Percentiles rank a stretch among this genome's conserved stretches.
Conservation (phyloP, 441 rosid genomes). For the Pelargonium fulgidum region DNA sequence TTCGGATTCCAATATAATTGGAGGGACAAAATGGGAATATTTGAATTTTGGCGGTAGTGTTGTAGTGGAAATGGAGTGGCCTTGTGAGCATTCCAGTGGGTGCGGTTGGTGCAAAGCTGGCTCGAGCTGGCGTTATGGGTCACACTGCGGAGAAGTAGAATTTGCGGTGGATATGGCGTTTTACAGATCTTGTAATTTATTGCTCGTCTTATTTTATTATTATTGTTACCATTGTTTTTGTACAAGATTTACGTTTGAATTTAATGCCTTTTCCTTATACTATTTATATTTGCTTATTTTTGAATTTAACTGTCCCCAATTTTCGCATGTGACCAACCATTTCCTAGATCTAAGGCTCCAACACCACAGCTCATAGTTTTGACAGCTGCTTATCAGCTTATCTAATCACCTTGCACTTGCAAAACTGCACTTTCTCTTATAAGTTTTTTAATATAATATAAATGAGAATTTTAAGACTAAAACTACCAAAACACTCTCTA, state of each 20-base stretch:
- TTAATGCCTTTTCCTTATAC: background rate
- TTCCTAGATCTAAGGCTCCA: too few species aligned
- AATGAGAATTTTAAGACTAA: too few species aligned
- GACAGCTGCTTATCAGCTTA: too few species aligned
- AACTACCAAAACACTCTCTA: too few species aligned
- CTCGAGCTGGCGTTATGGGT: conserved; percentile 16
- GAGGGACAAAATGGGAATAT: conserved; percentile 21
- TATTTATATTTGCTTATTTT: background rate
- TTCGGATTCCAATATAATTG: conserved; percentile 16
- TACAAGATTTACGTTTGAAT: background rate
- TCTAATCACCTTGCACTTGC: too few species aligned
- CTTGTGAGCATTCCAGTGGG: conserved; percentile 11
- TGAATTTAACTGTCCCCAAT: too few species aligned
- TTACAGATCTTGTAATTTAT: conserved; percentile 1
- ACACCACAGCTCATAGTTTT: too few species aligned
- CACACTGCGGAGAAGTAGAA: background rate
- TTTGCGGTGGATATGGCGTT: conserved; percentile 20
- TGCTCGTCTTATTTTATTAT: background rate
- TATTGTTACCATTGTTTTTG: background rate
- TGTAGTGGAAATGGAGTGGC: conserved; percentile 11
- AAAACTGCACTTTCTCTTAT: too few species aligned
- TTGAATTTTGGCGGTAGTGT: conserved; percentile 10
- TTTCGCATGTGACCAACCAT: too few species aligned
- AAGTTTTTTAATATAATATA: too few species aligned
- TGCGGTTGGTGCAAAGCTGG: conserved; percentile 13